A percentile compares a stretch with the other conserved stretches of the same genome.
Conservation (phyloP, 495 filamentous ascomycete species). For the Cryomyces minteri region DNA sequence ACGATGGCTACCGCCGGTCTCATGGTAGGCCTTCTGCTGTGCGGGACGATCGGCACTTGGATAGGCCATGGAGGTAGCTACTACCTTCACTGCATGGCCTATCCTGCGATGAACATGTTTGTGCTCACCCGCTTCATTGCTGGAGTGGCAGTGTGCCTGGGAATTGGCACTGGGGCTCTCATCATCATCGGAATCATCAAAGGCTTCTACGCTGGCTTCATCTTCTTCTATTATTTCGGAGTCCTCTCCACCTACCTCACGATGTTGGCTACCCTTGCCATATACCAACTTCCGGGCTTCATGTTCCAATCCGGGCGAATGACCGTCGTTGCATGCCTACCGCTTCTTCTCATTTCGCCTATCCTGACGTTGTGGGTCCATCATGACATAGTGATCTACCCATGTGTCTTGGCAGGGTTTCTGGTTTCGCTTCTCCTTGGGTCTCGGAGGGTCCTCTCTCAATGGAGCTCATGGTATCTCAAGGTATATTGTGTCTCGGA, state of each 20-base stretch:
- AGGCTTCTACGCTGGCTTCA: conserved; percentile 12
- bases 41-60: conserved; percentile 39
- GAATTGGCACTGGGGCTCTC: conserved; percentile 29
- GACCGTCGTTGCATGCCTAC: conserved; percentile 13
- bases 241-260: conserved; percentile 16
- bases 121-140: conserved; percentile 37
- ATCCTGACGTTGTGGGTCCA: conserved; percentile 12
- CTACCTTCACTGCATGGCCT: conserved; percentile 41
- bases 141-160: conserved; percentile 35
- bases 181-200: conserved; percentile 25
- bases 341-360: conserved; percentile 17
- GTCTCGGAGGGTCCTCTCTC: conserved; percentile 21
- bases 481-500: conserved; percentile 17
- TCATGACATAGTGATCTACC: conserved; percentile 16
- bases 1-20: conserved; percentile 35
- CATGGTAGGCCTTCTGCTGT: conserved; percentile 37
- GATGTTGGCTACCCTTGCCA: conserved; percentile 28
- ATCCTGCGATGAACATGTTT: conserved; percentile 42
- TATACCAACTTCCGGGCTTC: conserved; percentile 36
- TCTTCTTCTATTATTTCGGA: conserved; percentile 20
- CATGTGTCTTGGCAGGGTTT: conserved; percentile 10
- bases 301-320: conserved; percentile 23
- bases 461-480: conserved; percentile 16
- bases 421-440: conserved; percentile 11
- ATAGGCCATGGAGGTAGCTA: conserved; percentile 39